Evolutionary conservation across 1,284 basidiomycete genomes (phyloP).

Genomic region (Trichosporon sp.): DNA sequence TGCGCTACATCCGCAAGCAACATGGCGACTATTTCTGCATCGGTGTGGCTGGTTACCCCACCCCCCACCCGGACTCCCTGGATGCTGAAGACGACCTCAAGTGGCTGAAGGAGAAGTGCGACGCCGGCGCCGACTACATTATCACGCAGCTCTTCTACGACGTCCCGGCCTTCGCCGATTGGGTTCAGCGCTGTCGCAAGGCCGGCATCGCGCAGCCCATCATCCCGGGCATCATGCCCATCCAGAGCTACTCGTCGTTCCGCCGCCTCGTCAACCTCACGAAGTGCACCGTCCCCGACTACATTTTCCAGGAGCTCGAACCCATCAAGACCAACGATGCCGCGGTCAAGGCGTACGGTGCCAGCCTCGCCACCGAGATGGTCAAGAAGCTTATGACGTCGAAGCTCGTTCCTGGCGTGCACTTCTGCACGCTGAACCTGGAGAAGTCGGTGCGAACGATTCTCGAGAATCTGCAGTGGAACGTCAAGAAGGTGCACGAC

Average conservation of each 20-base stretch:
- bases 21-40: slow-evolving; percentile 85
- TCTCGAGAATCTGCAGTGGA: slow-evolving; percentile 73
- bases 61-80: slow-evolving; percentile 74
- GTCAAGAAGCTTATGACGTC: slow-evolving; percentile 56
- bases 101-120: slow-evolving; percentile 79
- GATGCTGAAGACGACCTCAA: slow-evolving; percentile 67
- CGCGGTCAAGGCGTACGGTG: slow-evolving; percentile 83
- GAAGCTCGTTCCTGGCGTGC: slow-evolving; percentile 71
- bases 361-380: slow-evolving; percentile 70
- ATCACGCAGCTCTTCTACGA: slow-evolving; percentile 98
- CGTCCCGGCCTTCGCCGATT: slow-evolving; percentile 72
- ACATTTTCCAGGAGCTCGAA: slow-evolving; percentile 66
- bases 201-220: slow-evolving; percentile 85
- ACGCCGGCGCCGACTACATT: slow-evolving; percentile 93
- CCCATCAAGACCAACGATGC: slow-evolving; percentile 86
- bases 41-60: slow-evolving; percentile 71
- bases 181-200: slow-evolving; percentile 66
- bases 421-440: slow-evolving; percentile 95
- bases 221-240: slow-evolving; percentile 95
- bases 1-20: slow-evolving; percentile 82
- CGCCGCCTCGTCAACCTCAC: slow-evolving; percentile 84
- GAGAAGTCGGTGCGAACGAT: slow-evolving; percentile 93
- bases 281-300: slow-evolving; percentile 70
- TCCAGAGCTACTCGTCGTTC: slow-evolving; percentile 94
- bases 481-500: slow-evolving; percentile 18